Percentiles rank a stretch among this genome's conserved stretches.
phyloP scores from a whole-genome alignment of 352 stramenopile genomes.

The Phytophthora aleatoria region DNA sequence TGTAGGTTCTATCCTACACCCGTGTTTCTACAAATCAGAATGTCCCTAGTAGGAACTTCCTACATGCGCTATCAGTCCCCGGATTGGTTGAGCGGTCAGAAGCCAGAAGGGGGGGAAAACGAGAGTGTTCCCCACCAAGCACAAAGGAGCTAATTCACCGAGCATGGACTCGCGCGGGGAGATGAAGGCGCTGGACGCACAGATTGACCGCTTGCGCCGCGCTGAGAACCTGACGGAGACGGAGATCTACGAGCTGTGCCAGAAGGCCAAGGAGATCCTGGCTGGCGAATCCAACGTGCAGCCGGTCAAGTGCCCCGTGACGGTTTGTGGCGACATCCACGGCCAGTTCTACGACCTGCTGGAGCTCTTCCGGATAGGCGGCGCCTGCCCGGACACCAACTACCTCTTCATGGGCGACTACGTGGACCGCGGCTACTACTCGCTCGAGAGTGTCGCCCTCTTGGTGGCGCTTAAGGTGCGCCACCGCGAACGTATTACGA shows the following conservation, averaged over 20 bases:
- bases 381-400: constrained; percentile 87
- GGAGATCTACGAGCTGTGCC: constrained; percentile 89
- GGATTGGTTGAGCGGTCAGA: constrained; percentile 13
- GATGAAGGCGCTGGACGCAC: constrained; percentile 87
- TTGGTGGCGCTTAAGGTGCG: constrained; percentile 87
- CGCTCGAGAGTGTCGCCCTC: constrained; percentile 82
- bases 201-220: constrained; percentile 82
- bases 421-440: constrained; percentile 90
- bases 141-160: constrained; percentile 1
- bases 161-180: constrained; percentile 64
- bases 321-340: constrained; percentile 89
- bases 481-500: constrained; percentile 86
- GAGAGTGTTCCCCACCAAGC: constrained; percentile 28
- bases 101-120: constrained; percentile 18
- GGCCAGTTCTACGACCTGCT: constrained; percentile 91
- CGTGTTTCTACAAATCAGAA: background rate
- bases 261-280: constrained; percentile 91
- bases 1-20: background rate
- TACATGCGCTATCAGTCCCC: background rate
- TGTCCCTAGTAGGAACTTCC: background rate
- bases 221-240: constrained; percentile 90
- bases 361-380: constrained; percentile 91
- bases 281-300: constrained; percentile 86
- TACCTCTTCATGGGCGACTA: constrained; percentile 93
- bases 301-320: constrained; percentile 85